Evolutionary conservation across 2,329 filamentous ascomycete species (phyloP).

Genomic region (Fusarium marasasianum): DNA sequence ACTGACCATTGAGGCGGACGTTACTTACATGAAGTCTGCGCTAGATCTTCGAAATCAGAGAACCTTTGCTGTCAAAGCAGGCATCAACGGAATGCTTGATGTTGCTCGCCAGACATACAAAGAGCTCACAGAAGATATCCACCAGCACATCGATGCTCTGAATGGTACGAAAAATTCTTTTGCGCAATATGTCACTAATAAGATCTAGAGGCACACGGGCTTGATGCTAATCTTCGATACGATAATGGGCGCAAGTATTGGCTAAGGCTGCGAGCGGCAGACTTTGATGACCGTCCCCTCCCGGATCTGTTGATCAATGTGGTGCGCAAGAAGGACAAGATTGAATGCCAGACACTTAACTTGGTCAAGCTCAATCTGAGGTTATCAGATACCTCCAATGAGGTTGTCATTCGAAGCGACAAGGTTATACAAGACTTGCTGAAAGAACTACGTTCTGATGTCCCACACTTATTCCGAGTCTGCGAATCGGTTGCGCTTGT

Average conservation of each 20-base stretch:
- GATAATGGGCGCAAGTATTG: slow-evolving; percentile 84
- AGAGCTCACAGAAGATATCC: slow-evolving; percentile 82
- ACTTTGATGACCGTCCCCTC: slow-evolving; percentile 68
- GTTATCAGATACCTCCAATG: slow-evolving; percentile 82
- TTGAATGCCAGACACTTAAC: slow-evolving; percentile 89
- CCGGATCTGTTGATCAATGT: slow-evolving; percentile 82
- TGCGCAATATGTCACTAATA: neutral
- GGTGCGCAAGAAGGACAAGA: slow-evolving; percentile 73
- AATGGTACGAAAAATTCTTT: slow-evolving; percentile 59
- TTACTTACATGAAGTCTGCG: slow-evolving; percentile 78
- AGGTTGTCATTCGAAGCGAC: slow-evolving; percentile 86
- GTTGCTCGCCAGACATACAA: slow-evolving; percentile 90
- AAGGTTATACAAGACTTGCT: slow-evolving; percentile 77
- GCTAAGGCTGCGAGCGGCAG: slow-evolving; percentile 69
- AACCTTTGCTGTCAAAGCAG: slow-evolving; percentile 87
- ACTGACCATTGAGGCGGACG: slow-evolving; percentile 80
- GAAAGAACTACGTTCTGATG: slow-evolving; percentile 73
- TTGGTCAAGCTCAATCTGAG: slow-evolving; percentile 83
- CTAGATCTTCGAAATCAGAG: slow-evolving; percentile 90
- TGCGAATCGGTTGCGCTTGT: slow-evolving; percentile 87
- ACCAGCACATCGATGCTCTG: slow-evolving; percentile 74
- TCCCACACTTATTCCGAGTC: slow-evolving; percentile 80
- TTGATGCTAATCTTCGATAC: slow-evolving; percentile 75
- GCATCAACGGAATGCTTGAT: slow-evolving; percentile 86
- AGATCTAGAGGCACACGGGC: slow-evolving; percentile 60